Evolutionary conservation across 2,329 filamentous ascomycete species (phyloP).

Genomic region (Fusarium multiceps): DNA sequence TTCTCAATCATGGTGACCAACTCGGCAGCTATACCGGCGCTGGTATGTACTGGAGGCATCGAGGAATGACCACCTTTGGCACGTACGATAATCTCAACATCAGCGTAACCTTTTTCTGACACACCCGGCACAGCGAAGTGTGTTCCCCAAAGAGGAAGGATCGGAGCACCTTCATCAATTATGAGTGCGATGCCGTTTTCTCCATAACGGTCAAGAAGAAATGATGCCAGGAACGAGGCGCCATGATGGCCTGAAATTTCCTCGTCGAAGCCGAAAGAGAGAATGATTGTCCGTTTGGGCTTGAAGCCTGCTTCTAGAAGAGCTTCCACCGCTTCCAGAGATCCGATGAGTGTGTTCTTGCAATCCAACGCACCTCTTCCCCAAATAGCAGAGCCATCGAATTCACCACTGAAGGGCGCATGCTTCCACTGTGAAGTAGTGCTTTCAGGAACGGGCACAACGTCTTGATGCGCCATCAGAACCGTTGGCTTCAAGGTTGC

Average conservation of each 20-base stretch:
- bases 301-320: background rate
- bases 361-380: background rate
- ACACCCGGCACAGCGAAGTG: background rate
- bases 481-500: background rate
- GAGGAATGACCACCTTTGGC: background rate
- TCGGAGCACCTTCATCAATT: background rate
- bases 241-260: background rate
- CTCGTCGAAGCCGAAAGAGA: background rate
- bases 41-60: background rate
- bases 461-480: background rate
- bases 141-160: background rate
- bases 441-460: background rate
- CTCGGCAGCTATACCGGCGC: background rate
- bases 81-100: background rate
- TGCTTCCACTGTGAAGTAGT: background rate
- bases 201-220: background rate
- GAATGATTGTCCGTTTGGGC: background rate
- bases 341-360: background rate
- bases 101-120: background rate
- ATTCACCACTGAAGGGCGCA: background rate
- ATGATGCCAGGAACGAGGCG: background rate
- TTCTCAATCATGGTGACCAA: background rate
- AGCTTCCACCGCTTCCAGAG: background rate
- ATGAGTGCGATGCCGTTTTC: background rate
- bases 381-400: background rate